Base-by-base conservation (phyloP, 1,284 basidiomycete genomes). In the Tremellales sp. region DNA sequence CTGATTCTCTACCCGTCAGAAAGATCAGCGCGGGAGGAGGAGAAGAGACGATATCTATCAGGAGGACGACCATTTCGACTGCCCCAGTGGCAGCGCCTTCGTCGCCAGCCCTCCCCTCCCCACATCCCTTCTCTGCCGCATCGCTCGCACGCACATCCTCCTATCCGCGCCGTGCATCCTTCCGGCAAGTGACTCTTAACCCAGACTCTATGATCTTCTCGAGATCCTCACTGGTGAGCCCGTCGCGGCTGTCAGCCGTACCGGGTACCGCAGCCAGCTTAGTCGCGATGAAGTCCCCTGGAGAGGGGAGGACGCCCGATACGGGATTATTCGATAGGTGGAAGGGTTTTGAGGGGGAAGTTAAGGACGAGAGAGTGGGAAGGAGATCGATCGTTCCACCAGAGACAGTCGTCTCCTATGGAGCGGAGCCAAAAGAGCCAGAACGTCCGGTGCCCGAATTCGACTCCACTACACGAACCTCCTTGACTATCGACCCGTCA, bases 11-110 rank as follows among this genome's bases (percentile, higher is more conserved):
- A 14, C 40, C 47, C 8, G 19, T 59, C 0, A 41, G 52, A 26
- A 43, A 38, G 16, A 37, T 59, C 24, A 54, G 53, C 38, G 45
- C 39, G 14, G 52, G 52, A 3, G 57, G 54, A 1, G 26, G 18
- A 13, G 57, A 57, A 40, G 55, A 54, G 35, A 39, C 18, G 18
- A 26, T 39, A 25, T 9, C 24, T 9, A 25, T 39, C 24, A 22
- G 16, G 19, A 25, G 37, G 8, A 10, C 22, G 37, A 10, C 9
- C 9, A 19, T 10, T 9, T 8, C 9, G 18, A 36, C 22, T 19
- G 9, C 14, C 9, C 9, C 34, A 21, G 34, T 10, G 34, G 34
- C n/a, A 19, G 22, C 18, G n/a, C 18, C 22, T 13, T 10, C 8
- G 9, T 36, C 34, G 9, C 34, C 34, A 13, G 18, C 18, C n/a